A percentile compares a stretch with the other conserved stretches of the same genome.
phyloP scores from a whole-genome alignment of 441 rosid species.

The Manihot esculenta region DNA sequence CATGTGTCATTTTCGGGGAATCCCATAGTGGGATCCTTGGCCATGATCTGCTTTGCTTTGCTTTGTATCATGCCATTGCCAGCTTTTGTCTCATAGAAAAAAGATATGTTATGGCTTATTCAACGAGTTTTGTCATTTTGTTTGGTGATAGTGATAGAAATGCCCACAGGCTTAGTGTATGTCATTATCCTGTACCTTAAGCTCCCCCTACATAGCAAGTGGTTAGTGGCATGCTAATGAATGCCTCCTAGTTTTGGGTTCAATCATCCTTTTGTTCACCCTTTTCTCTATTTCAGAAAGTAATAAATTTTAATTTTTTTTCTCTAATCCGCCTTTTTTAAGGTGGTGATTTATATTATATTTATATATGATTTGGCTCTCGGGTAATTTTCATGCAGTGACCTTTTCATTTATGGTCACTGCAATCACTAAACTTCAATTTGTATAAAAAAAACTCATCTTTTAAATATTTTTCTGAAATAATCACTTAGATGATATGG shows the following conservation, averaged over 20 bases:
- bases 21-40: conserved; percentile 28
- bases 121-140: conserved; percentile 15
- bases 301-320: background rate
- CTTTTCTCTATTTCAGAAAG: conserved; percentile 8
- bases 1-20: conserved; percentile 23
- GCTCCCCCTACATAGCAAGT: conserved; percentile 33
- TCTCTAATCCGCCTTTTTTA: too few species aligned
- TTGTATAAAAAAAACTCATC: too few species aligned
- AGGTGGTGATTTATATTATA: too few species aligned
- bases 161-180: conserved; percentile 29
- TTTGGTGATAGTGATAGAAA: conserved; percentile 33
- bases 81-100: conserved; percentile 49
- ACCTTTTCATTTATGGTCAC: too few species aligned
- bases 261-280: conserved; percentile 22
- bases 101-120: conserved; percentile 32
- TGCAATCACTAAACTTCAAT: too few species aligned
- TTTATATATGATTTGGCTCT: too few species aligned
- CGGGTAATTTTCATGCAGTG: too few species aligned
- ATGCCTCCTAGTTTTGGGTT: conserved; percentile 31
- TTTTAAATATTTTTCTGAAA: too few species aligned
- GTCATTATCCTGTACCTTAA: conserved; percentile 31
- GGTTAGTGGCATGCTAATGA: conserved; percentile 35
- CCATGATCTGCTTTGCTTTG: conserved; percentile 39
- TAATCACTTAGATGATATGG: too few species aligned
- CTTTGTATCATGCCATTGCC: conserved; percentile 46